Base-by-base conservation (phyloP, 1,284 basidiomycete genomes). In the Malassezia sympodialis region DNA sequence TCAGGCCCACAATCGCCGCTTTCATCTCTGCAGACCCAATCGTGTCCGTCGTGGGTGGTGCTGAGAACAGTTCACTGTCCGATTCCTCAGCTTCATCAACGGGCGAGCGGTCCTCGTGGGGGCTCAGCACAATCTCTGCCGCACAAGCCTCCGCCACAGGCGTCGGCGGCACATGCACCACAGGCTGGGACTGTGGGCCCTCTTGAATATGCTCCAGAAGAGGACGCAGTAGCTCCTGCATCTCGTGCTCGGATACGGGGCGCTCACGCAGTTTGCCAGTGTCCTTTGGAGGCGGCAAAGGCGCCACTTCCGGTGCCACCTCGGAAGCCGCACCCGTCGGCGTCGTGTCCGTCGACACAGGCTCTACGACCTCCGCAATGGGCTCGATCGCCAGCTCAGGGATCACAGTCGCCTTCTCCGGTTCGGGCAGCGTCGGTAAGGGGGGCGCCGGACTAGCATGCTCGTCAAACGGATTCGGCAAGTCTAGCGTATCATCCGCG, bases 391-490 rank as follows among this genome's bases (percentile, higher is more conserved):
- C 24, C 3, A 17, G 5, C 21, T 26, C 44, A 46, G 7, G 19
- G 11, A 30, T 4, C 17, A 30, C 21, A n/a, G 27, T 15, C 23
- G 30, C 17, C 37, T 53, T 53, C 14, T 26, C 32, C 17, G 51
- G 51, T 31, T 53, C 51, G 10, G 51, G 51, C 7, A 44, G 35
- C 24, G 17, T 17, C 12, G 45, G 44, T n/a, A 34, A n/a, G 17
- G 35, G 27, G 26, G 35, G 41, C 10, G 51, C 14, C 35, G 30
- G 31, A 15, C 28, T 40, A 12, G 21, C 27, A 11, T 21, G 27
- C n/a, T 39, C 46, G n/a, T 50, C 48, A 39, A 56, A 56, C 7
- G 54, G 54, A 46, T 56, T 56, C 37, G 48, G 48, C 17, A 56
- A 19, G 17, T 51, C 48, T 5, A 50, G 49, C 26, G 54, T 51